Base-by-base conservation (phyloP, 1,284 basidiomycete genomes). In the Ustilago vetiveriae region DNA sequence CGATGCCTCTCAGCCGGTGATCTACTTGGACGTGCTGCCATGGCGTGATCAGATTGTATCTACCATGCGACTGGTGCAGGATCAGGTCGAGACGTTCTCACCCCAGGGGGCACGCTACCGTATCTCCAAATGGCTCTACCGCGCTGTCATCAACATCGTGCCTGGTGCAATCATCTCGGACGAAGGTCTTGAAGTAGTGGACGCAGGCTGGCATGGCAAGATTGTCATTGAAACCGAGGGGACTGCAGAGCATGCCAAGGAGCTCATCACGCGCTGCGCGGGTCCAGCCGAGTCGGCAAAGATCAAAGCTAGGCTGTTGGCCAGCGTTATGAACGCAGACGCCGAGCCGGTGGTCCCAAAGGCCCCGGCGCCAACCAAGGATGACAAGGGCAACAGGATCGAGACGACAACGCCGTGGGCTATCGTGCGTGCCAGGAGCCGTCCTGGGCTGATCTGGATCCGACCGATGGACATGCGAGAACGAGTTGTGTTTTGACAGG, bases 91-190 rank as follows among this genome's bases (percentile, higher is more conserved):
- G 38, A 74, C 82, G 22, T 58, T 75, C 17, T 78, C 78, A 8
- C 78, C 82, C 2, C 78, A 82, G 45, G 80, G 82, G 11, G 71
- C 64, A 23, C 62, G 70, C 16, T 84, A 84, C 64, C 64, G 76
- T 10, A 75, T 84, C 55, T 75, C 78, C 27, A 81, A 80, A 51
- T 84, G 82, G 79, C 77, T 84, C 26, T 84, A 84, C 66, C 73
- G 83, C 4, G 76, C 79, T 0, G 64, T 65, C n/a, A 71, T 82
- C 41, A 64, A 54, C 21, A 47, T 82, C n/a, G 58, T 54, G 2
- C 40, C 56, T 4, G 72, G 74, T 5, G 55, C 72, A 16, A 74
- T 77, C 37, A 74, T 77, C 35, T 59, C 51, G 21, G 53, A 67
- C 14, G 55, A 71, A 26, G 71, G 72, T 3, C 26, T 78, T 0